Evolutionary conservation across 345 rosid species (phyloP), one percentile per base, ranked within the genome.

Genomic region (Cochlearia excelsa): DNA sequence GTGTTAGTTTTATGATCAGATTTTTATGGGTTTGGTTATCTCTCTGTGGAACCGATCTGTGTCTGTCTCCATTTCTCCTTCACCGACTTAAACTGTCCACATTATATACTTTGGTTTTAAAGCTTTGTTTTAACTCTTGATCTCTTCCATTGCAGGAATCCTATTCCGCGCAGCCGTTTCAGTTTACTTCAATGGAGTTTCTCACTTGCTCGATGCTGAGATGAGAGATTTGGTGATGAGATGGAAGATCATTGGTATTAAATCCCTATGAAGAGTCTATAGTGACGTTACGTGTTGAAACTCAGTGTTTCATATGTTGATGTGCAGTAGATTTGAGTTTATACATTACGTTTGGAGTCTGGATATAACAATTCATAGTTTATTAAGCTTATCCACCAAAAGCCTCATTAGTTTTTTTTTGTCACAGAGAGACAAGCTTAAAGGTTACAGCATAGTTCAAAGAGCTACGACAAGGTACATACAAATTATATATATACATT

Each of bases 181-280:
- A 90, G 56, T 90, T 94, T 69, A 90, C 95, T 2, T 90, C 95
- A 6, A 68, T 56, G 60, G 96, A 94, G 71, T 90, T 90, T 68
- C 76, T 84, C 37, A 79, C 84, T 34, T 85, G 85, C 76, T 84
- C 95, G 4, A 53, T 78, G 2, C 61, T 85, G 61, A 84, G 97
- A 78, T 92, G 79, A 83, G 61, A 64, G 37, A 55, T 57, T 44
- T 45, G 58, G 33, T n/a, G 60, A 35, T 67, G 7, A 16, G 23
- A 16, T 58, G 16, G 35, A 42, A 57, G 39, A 50, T 2, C 23
- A n/a, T 8, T 57, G 45, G 30, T 41, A 26, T 49, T 40, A 11
- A 26, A 65, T 31, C 26, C 31, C 30, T 1, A 51, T 44, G 54
- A 16, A 16, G 23, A 16, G 23, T 16, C 23, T 16, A 16, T 23